These are phyloP conservation scores for Ophiocytium majus DNA, from an alignment of 352 stramenopile genomes.

Conservation along the genomic window DNA sequence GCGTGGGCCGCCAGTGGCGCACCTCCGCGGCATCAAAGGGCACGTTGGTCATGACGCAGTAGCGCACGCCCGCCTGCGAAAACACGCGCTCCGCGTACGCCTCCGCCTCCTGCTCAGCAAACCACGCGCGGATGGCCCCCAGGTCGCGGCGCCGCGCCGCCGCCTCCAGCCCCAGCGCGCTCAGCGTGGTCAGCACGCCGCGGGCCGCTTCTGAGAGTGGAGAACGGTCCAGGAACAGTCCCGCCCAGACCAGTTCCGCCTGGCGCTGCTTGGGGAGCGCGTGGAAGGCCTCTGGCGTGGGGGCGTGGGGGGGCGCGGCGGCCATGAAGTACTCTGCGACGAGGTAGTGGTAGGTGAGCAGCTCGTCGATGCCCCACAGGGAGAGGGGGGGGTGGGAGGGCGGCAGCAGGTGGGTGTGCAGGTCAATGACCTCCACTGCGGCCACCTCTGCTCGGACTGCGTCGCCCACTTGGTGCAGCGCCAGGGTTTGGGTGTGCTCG, in stretches of 20 bases:
- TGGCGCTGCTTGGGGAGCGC: slow-evolving; percentile 70
- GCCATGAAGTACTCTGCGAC: slow-evolving; percentile 88
- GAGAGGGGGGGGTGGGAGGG: slow-evolving; percentile 80
- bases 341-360: slow-evolving; percentile 92
- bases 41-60: slow-evolving; percentile 93
- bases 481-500: slow-evolving; percentile 23
- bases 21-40: slow-evolving; percentile 68
- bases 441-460: slow-evolving; percentile 25
- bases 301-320: slow-evolving; percentile 60
- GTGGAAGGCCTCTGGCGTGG: slow-evolving; percentile 74
- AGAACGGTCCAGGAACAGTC: slow-evolving; percentile 78
- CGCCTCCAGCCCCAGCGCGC: slow-evolving; percentile 68
- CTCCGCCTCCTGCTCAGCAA: slow-evolving; percentile 67
- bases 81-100: slow-evolving; percentile 66
- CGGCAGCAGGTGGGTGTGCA: slow-evolving; percentile 89
- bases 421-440: slow-evolving; percentile 64
- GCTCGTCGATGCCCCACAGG: slow-evolving; percentile 85
- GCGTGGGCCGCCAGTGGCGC: slow-evolving; percentile 43
- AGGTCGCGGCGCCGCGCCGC: slow-evolving; percentile 73
- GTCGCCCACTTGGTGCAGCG: slow-evolving; percentile 20
- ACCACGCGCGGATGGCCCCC: slow-evolving; percentile 73
- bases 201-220: slow-evolving; percentile 76
- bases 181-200: slow-evolving; percentile 80
- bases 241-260: slow-evolving; percentile 80
- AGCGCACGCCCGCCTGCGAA: slow-evolving; percentile 56